Evolutionary conservation across 2,329 filamentous ascomycete genomes (phyloP).

Genomic region (Clathrospora elynae): DNA sequence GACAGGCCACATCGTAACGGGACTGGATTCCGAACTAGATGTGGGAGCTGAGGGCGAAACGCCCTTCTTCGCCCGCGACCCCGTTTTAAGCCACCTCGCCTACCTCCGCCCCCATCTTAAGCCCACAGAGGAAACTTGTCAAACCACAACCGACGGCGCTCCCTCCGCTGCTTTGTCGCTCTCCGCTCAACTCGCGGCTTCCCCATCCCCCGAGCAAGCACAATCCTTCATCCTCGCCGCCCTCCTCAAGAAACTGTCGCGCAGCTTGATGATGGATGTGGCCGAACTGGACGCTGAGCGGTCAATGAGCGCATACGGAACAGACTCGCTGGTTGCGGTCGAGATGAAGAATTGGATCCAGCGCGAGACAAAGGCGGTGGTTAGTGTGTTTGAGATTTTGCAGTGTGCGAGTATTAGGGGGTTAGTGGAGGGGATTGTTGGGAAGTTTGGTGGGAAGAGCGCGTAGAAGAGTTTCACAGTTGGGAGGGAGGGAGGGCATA

Average conservation of each 20-base stretch:
- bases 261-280: slow-evolving; percentile 20
- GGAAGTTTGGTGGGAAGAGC: slow-evolving; percentile 1
- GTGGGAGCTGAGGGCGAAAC: not conserved
- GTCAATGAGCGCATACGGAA: slow-evolving; percentile 21
- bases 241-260: slow-evolving; percentile 18
- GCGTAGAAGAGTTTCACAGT: no score
- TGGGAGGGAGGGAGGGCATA: no score
- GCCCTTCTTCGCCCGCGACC: slow-evolving; percentile 16
- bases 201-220: not conserved
- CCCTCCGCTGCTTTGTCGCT: not conserved
- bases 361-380: slow-evolving; percentile 15
- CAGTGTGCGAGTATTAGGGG: slow-evolving; percentile 15
- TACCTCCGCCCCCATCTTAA: slow-evolving; percentile 18
- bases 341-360: slow-evolving; percentile 33
- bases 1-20: slow-evolving; percentile 13
- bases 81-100: slow-evolving; percentile 11
- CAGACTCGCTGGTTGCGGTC: slow-evolving; percentile 34
- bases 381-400: slow-evolving; percentile 33
- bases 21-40: slow-evolving; percentile 9
- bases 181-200: slow-evolving; percentile 7
- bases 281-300: slow-evolving; percentile 19
- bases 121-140: not conserved
- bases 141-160: not conserved
- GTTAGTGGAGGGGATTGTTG: slow-evolving; percentile 12
- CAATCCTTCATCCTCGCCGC: slow-evolving; percentile 9